Base-by-base conservation (phyloP, 2,329 filamentous ascomycete genomes). In the Ascochyta clinopodiicola region DNA sequence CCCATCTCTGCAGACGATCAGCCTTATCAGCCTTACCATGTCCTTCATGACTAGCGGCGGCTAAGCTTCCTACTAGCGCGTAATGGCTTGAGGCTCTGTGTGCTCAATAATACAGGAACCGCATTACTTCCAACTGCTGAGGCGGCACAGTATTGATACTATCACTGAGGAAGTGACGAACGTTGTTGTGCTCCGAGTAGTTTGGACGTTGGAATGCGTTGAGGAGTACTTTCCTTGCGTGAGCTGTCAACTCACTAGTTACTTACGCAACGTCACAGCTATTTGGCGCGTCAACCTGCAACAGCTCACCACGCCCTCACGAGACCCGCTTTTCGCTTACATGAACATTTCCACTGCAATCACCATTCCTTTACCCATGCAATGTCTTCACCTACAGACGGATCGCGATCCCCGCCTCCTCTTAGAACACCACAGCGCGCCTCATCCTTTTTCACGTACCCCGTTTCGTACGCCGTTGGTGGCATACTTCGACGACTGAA, bases 401-500 rank as follows among this genome's bases (percentile, higher is more conserved):
- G 64, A 15, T 36, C 56, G 22, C 56, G 56, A 13, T 49, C 64
- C 36, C 58, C 61, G 40, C 62, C 59, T 39, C 50, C 56, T 22
- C 49, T 54, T 31, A 44, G 47, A 31, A 60, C 61, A 24, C 58
- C 64, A 15, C 57, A 60, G 42, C 66, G 66, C 50, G 70, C 74
- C 51, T 71, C 75, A 21, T 77, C 74, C 38, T 81, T 81, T 68
- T 80, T 82, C 64, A 77, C 79, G 43, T 80, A 80, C 58, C 80
- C 81, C 15, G 75, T 82, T 39, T 72, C 78, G 32, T 81, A 82
- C 68, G 80, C 79, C 35, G 72, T 81, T 36, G 75, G 75, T 29
- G 78, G 79, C 45, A 74, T 83, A 25, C 71, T 80, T 19, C 77
- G 81, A 21, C 76, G 81, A 38, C 70, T 83, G 38, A 78, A 77